Evolutionary conservation across 2,329 filamentous ascomycete genomes (phyloP).

Genomic region (Xylaria sp.): DNA sequence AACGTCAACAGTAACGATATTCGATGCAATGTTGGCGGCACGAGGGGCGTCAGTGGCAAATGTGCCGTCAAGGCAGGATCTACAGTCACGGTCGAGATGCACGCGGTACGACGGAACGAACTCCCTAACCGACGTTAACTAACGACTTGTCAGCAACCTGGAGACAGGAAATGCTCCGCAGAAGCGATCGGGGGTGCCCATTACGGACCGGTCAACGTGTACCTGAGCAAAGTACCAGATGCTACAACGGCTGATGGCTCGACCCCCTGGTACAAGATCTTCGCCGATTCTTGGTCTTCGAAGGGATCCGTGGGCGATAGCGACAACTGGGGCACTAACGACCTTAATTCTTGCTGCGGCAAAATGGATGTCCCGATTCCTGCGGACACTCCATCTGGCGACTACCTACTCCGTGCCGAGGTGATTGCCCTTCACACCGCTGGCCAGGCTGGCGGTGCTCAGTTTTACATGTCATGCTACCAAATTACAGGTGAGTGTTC

Average conservation of each 20-base stretch:
- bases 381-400: conserved; percentile 54
- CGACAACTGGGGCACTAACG: conserved; percentile 60
- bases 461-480: conserved; percentile 51
- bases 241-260: conserved; percentile 58
- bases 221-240: conserved; percentile 62
- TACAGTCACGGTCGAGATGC: conserved; percentile 50
- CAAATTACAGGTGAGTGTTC: conserved; percentile 43
- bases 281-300: conserved; percentile 58
- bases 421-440: conserved; percentile 59
- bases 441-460: conserved; percentile 47
- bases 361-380: conserved; percentile 58
- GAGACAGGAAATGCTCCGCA: conserved; percentile 58
- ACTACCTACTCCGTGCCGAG: conserved; percentile 59
- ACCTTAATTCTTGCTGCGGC: conserved; percentile 54
- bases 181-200: conserved; percentile 66
- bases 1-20: conserved; percentile 57
- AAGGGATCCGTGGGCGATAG: conserved; percentile 55
- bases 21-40: conserved; percentile 56
- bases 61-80: conserved; percentile 56
- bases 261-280: conserved; percentile 65
- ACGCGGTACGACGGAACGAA: conserved; percentile 39
- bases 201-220: conserved; percentile 64
- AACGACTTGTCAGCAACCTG: conserved; percentile 52
- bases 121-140: conserved; percentile 2
- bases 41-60: conserved; percentile 53